phyloP scores from a whole-genome alignment of 306 rosid genomes.

The Rosa chinensis region DNA sequence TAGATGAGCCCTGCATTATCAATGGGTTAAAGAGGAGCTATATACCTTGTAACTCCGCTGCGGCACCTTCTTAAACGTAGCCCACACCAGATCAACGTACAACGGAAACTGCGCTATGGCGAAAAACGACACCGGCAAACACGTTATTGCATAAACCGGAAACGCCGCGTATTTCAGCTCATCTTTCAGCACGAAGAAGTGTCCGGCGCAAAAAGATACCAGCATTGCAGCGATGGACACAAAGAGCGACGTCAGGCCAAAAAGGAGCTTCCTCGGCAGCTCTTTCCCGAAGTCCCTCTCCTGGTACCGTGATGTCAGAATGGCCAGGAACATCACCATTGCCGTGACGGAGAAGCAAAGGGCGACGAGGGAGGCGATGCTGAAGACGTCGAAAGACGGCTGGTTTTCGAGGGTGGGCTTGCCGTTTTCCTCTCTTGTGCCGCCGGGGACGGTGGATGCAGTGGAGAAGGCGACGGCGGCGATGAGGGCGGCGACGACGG shows the following conservation, averaged over 20 bases:
- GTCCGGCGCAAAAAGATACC: slow-evolving; percentile 45
- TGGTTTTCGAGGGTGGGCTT: slow-evolving; percentile 27
- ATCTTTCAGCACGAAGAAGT: slow-evolving; percentile 41
- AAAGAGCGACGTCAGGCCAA: slow-evolving; percentile 46
- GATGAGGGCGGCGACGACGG: slow-evolving; percentile 49
- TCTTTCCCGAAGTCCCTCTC: slow-evolving; percentile 34
- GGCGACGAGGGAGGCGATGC: slow-evolving; percentile 35
- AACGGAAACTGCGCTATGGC: slow-evolving; percentile 46
- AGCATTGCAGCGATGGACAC: slow-evolving; percentile 47
- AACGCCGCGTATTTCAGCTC: slow-evolving; percentile 24
- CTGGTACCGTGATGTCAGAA: slow-evolving; percentile 43
- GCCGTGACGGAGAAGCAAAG: slow-evolving; percentile 52
- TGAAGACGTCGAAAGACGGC: slow-evolving; percentile 38
- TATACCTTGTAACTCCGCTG: slow-evolving; percentile 25
- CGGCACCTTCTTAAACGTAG: slow-evolving; percentile 35
- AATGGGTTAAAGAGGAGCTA: too few relatives aligned
- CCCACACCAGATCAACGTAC: slow-evolving; percentile 43
- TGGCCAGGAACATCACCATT: slow-evolving; percentile 53
- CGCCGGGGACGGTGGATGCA: slow-evolving; percentile 37
- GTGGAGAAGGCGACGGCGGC: slow-evolving; percentile 48
- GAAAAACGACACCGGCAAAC: slow-evolving; percentile 43
- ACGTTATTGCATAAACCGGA: slow-evolving; percentile 35
- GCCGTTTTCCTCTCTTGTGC: slow-evolving; percentile 4
- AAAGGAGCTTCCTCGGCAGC: slow-evolving; percentile 42
- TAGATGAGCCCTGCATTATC: too few relatives aligned